These are phyloP conservation scores for Plectosphaerella cucumerina DNA, from an alignment of 2,329 filamentous ascomycete genomes.

Conservation along the genomic window DNA sequence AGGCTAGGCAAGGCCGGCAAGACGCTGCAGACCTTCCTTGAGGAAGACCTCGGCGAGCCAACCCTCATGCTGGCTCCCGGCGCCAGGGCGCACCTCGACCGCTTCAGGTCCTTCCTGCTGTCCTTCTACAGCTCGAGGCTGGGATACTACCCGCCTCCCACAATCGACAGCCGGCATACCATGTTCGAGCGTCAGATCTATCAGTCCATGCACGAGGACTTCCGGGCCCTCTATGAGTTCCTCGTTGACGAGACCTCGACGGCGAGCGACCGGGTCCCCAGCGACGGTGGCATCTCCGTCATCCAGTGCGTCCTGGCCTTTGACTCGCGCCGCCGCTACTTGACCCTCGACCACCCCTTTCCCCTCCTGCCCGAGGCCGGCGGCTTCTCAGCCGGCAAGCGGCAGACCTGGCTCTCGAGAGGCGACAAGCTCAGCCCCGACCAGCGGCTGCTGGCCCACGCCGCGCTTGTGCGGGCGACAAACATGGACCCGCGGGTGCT, in stretches of 20 bases:
- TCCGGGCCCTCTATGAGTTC: constrained; percentile 66
- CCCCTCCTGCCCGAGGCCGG: constrained; percentile 57
- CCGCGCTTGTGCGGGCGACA: constrained; percentile 47
- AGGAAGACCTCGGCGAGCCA: constrained; percentile 64
- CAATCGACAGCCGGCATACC: constrained; percentile 31
- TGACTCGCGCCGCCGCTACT: constrained; percentile 56
- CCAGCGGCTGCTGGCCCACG: constrained; percentile 43
- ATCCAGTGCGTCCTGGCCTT: constrained; percentile 65
- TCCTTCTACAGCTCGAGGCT: constrained; percentile 63
- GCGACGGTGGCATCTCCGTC: constrained; percentile 63
- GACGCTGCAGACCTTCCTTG: constrained; percentile 64
- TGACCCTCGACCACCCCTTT: constrained; percentile 58
- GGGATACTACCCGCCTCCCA: constrained; percentile 66
- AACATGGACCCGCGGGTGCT: constrained; percentile 35
- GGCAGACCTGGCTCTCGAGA: constrained; percentile 32
- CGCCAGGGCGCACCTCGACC: constrained; percentile 64
- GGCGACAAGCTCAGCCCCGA: constrained; percentile 41
- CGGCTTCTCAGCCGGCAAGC: constrained; percentile 22
- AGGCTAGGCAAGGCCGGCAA: constrained; percentile 53
- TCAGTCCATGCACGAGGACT: constrained; percentile 62
- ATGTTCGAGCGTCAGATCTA: constrained; percentile 57
- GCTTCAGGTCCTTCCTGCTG: constrained; percentile 66
- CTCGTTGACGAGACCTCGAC: constrained; percentile 61
- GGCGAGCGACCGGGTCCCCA: constrained; percentile 42
- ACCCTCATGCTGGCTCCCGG: constrained; percentile 60